phyloP scores from a whole-genome alignment of 495 filamentous ascomycete species.

The Xylaria telfairii region DNA sequence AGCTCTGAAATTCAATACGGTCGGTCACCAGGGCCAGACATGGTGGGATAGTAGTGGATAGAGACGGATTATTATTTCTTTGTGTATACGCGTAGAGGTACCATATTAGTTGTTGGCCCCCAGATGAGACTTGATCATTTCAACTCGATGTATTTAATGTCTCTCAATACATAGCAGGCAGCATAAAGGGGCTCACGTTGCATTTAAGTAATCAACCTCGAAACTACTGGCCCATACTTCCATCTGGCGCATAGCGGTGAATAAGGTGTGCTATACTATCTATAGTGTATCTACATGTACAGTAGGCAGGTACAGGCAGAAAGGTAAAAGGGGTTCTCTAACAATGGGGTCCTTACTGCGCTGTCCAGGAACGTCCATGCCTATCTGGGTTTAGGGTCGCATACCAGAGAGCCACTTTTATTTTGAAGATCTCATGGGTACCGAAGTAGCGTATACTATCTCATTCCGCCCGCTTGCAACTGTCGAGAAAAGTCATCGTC shows the following conservation, averaged over 20 bases:
- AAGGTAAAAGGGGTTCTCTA: not conserved
- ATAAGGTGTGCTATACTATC: too few species aligned
- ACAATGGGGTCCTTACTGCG: not conserved
- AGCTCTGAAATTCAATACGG: not conserved
- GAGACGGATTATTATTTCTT: slow-evolving; percentile 7
- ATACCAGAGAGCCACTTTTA: not conserved
- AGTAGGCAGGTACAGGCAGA: too few species aligned
- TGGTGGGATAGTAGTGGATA: slow-evolving; percentile 14
- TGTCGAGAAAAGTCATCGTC: slow-evolving; percentile 18
- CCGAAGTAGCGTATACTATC: too few species aligned
- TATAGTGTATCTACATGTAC: too few species aligned
- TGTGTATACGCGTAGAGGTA: slow-evolving; percentile 9
- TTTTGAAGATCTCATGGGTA: not conserved
- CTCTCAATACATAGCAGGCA: slow-evolving; percentile 3
- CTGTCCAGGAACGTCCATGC: not conserved
- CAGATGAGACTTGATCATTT: not conserved
- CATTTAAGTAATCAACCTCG: not conserved
- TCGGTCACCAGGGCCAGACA: not conserved
- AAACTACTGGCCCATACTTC: not conserved
- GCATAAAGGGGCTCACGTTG: not conserved
- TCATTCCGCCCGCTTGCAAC: slow-evolving; percentile 20
- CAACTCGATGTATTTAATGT: slow-evolving; percentile 20
- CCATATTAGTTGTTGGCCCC: not conserved
- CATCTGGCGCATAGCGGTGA: not conserved
- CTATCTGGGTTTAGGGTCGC: not conserved